A percentile compares a stretch with the other conserved stretches of the same genome.
Evolutionary conservation across 73 alveolate genomes (phyloP).

Genomic region (Blepharisma japonicum): DNA sequence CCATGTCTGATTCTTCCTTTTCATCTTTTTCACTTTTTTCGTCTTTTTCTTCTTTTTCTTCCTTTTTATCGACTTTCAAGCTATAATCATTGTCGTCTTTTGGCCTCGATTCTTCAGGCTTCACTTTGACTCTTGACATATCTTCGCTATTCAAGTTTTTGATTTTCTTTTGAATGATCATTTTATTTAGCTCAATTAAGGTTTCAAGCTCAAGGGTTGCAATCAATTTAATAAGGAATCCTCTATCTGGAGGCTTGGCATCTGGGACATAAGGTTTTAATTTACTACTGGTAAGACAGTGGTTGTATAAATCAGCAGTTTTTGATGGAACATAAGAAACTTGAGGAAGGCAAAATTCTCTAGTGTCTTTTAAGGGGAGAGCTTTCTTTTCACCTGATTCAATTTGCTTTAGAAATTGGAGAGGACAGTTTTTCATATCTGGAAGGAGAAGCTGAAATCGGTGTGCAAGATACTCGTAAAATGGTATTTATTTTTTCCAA

Average conservation of each 20-base stretch:
- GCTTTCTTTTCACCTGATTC: background rate
- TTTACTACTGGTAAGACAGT: background rate
- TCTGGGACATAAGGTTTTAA: constrained; percentile 1
- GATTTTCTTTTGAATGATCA: background rate
- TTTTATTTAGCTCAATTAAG: background rate
- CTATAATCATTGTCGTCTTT: background rate
- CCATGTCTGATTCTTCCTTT: background rate
- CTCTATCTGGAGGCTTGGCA: background rate
- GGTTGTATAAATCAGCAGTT: background rate
- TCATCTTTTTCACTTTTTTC: background rate
- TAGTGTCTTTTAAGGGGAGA: background rate
- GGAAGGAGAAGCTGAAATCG: constrained; percentile 1
- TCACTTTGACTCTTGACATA: background rate
- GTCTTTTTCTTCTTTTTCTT: background rate
- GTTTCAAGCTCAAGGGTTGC: constrained; percentile 8
- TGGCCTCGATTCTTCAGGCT: background rate
- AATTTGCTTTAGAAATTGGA: background rate
- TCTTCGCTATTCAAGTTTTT: background rate
- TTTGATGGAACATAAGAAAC: background rate
- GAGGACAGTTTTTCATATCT: background rate
- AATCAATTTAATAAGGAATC: background rate
- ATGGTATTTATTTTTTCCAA: no score
- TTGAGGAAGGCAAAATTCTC: background rate
- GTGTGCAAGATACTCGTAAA: background rate
- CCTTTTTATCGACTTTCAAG: background rate